These are phyloP conservation scores for Mycena filopes DNA, from an alignment of 768 basidiomycete genomes.

Conservation along the genomic window DNA sequence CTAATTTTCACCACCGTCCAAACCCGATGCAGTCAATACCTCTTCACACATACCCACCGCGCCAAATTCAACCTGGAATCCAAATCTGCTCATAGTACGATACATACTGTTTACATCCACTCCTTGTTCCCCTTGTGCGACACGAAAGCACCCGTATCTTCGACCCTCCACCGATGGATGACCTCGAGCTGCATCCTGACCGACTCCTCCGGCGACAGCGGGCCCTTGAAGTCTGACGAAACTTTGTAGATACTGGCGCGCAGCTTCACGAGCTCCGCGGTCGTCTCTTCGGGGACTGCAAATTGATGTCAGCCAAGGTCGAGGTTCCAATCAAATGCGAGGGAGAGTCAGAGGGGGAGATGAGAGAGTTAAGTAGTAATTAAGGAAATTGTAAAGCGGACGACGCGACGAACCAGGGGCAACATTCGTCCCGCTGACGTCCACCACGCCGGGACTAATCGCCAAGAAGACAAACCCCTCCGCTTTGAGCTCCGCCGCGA, in stretches of 20 bases:
- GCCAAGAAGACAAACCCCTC: slow-evolving; percentile 51
- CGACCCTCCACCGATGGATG: slow-evolving; percentile 6
- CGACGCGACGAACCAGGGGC: no score
- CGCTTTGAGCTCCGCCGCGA: slow-evolving; percentile 33
- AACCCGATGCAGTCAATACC: no score
- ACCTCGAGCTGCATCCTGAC: no score
- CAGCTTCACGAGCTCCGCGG: slow-evolving; percentile 1
- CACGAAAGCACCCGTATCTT: slow-evolving; percentile 23
- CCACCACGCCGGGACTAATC: slow-evolving; percentile 50
- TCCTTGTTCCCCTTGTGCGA: slow-evolving; percentile 28
- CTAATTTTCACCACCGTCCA: no score
- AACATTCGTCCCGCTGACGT: slow-evolving; percentile 19
- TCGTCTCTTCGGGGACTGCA: background rate
- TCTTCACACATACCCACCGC: no score
- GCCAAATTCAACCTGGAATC: no score
- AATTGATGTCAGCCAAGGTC: background rate
- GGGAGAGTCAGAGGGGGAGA: no score
- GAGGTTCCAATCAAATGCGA: background rate
- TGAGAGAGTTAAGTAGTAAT: no score
- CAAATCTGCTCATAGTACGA: no score
- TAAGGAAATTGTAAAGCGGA: no score
- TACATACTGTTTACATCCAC: no score
- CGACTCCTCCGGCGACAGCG: slow-evolving; percentile 7
- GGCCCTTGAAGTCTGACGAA: slow-evolving; percentile 11
- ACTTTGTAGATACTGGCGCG: background rate